A percentile compares a stretch with the other conserved stretches of the same genome.
Conservation (phyloP, 2,329 filamentous ascomycete genomes). For the Xylariales sp. region DNA sequence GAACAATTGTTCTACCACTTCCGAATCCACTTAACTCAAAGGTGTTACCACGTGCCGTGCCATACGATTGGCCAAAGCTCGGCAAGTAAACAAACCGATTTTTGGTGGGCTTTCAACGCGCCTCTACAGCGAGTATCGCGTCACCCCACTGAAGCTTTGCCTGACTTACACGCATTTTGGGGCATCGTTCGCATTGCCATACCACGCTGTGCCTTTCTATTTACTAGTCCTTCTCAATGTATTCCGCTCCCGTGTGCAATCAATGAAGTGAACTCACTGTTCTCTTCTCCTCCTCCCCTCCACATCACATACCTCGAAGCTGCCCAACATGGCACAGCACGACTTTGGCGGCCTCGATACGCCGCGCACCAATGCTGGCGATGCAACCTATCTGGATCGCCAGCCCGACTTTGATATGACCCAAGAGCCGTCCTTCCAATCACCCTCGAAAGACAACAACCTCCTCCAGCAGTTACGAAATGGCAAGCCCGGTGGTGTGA, state of each 20-base stretch:
- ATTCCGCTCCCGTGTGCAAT: background rate
- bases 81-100: background rate
- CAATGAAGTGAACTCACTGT: background rate
- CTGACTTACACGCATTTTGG: background rate
- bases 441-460: conserved; percentile 72
- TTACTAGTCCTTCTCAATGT: too few species aligned
- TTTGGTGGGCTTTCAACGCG: background rate
- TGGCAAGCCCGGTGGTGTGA: conserved; percentile 51
- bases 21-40: too few species aligned
- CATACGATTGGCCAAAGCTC: background rate
- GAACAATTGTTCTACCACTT: too few species aligned
- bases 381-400: conserved; percentile 74
- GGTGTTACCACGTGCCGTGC: background rate
- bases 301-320: too few species aligned
- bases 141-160: background rate
- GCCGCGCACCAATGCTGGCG: conserved; percentile 77
- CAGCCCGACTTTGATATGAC: conserved; percentile 76
- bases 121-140: background rate
- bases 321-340: conserved; percentile 55
- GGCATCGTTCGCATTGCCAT: too few species aligned
- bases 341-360: conserved; percentile 70
- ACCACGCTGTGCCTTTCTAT: too few species aligned
- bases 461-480: conserved; percentile 71
- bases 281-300: too few species aligned
- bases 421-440: conserved; percentile 81